These are phyloP conservation scores for Blastocystis sp. DNA, from an alignment of 352 stramenopile species.

Conservation along the genomic window DNA sequence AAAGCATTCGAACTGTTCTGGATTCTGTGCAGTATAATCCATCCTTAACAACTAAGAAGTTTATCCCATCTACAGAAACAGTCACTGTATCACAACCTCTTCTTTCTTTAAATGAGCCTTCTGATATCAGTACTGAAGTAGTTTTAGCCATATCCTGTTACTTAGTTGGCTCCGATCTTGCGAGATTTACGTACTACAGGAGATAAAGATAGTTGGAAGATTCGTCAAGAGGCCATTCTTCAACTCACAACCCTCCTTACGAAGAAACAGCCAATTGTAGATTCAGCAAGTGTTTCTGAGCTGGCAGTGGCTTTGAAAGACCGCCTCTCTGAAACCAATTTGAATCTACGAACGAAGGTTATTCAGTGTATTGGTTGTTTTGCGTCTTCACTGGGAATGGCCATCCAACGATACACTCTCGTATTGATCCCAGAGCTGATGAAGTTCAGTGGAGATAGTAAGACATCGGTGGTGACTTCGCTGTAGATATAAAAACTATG, in stretches of 20 bases:
- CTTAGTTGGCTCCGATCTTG: background rate
- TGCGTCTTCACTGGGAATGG: background rate
- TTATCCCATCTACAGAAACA: too few relatives aligned
- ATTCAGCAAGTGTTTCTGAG: background rate
- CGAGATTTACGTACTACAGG: background rate
- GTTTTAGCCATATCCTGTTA: background rate
- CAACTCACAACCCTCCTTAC: slow-evolving; percentile 32
- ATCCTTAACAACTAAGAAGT: too few relatives aligned
- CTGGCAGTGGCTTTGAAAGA: slow-evolving; percentile 3
- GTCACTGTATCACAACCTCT: background rate
- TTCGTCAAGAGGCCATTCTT: slow-evolving; percentile 8
- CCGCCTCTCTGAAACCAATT: slow-evolving; percentile 1
- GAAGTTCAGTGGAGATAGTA: background rate
- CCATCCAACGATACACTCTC: background rate
- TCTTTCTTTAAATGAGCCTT: background rate
- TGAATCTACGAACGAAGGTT: slow-evolving; percentile 41
- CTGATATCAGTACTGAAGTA: background rate
- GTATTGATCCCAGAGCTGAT: slow-evolving; percentile 27
- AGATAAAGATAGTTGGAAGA: slow-evolving; percentile 54
- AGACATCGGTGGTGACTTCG: slow-evolving; percentile 21
- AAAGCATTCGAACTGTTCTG: slow-evolving; percentile 24
- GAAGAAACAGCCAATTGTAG: slow-evolving; percentile 11
- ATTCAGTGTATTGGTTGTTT: slow-evolving; percentile 44
- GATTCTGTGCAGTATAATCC: background rate
- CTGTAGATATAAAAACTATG: background rate